Evolutionary conservation across 2,329 filamentous ascomycete species (phyloP).

Genomic region (Alternaria angustiovoidea): DNA sequence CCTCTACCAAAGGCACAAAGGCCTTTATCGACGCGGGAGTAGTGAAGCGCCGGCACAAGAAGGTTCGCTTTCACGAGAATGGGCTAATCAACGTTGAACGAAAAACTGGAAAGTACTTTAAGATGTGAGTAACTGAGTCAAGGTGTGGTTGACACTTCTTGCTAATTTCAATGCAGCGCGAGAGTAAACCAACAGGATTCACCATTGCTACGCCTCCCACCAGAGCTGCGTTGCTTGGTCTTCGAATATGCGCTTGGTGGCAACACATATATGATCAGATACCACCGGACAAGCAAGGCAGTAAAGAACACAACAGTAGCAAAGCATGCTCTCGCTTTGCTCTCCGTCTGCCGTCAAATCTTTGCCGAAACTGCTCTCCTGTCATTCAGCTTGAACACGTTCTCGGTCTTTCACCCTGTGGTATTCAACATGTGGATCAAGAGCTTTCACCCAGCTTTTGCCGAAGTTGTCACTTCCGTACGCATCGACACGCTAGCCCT

Average conservation of each 20-base stretch:
- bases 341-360: slow-evolving; percentile 14
- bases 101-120: slow-evolving; percentile 10
- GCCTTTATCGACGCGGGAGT: neutral
- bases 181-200: slow-evolving; percentile 13
- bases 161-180: neutral
- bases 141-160: neutral
- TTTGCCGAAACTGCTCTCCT: slow-evolving; percentile 11
- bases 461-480: neutral
- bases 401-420: neutral
- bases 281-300: too few species aligned
- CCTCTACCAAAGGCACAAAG: neutral
- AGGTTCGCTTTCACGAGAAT: neutral
- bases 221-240: slow-evolving; percentile 16
- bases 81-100: slow-evolving; percentile 12
- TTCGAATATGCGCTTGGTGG: slow-evolving; percentile 45
- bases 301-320: neutral
- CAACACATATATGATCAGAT: slow-evolving; percentile 26
- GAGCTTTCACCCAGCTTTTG: neutral
- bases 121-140: slow-evolving; percentile 8
- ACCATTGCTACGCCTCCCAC: slow-evolving; percentile 9
- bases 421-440: neutral
- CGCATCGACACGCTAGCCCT: neutral
- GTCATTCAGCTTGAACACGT: neutral
- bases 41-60: slow-evolving; percentile 4
- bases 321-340: neutral